Conservation (phyloP, 371 early-diverging fungal species). For the Actinomortierella ambigua region DNA sequence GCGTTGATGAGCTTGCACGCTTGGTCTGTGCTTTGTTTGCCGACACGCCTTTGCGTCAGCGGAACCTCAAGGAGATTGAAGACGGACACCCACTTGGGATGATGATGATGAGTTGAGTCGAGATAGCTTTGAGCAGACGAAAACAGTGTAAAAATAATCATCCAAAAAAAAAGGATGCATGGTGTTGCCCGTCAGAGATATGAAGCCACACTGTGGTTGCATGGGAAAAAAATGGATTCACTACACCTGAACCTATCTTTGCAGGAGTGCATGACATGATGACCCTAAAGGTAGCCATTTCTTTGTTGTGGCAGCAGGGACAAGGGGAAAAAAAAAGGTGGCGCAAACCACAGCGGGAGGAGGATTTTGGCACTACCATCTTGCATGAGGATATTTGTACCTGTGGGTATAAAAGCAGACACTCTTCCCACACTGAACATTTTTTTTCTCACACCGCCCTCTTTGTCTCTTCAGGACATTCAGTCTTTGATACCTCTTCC, state of each 20-base stretch:
- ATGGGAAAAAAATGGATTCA: too few species aligned
- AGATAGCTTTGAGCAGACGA: conserved; percentile 2
- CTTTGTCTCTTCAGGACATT: too few species aligned
- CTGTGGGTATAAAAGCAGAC: too few species aligned
- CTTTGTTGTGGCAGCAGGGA: background rate
- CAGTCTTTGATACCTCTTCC: too few species aligned
- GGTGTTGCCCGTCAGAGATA: background rate
- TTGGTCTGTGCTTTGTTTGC: conserved; percentile 74
- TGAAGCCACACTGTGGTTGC: background rate
- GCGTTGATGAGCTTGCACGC: conserved; percentile 56
- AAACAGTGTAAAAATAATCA: background rate
- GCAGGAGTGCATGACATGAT: background rate
- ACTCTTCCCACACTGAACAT: too few species aligned
- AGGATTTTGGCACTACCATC: too few species aligned
- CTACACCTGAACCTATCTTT: background rate
- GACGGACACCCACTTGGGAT: conserved; percentile 26
- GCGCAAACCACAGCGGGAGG: background rate
- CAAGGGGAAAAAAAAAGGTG: background rate
- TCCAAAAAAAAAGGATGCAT: background rate
- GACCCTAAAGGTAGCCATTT: too few species aligned
- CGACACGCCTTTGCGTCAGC: conserved; percentile 66
- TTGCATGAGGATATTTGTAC: too few species aligned
- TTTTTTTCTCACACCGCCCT: too few species aligned
- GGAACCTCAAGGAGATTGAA: conserved; percentile 67
- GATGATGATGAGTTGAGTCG: conserved; percentile 5